These are phyloP conservation scores for Nyctanthes arbortristis DNA, from an alignment of 257 asterid species.

Conservation along the genomic window DNA sequence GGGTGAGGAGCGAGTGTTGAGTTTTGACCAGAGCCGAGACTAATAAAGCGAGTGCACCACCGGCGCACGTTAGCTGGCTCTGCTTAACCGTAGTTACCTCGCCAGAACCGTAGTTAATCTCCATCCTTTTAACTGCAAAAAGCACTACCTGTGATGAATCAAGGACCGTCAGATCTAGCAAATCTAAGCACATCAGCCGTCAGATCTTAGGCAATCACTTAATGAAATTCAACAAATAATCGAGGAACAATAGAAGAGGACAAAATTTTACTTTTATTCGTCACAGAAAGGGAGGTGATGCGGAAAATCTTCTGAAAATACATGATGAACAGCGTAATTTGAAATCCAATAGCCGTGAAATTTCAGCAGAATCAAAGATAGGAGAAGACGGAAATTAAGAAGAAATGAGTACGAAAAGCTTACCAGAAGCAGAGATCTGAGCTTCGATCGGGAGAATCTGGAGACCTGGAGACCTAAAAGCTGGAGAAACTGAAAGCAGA, in stretches of 20 bases:
- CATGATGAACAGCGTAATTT: background rate
- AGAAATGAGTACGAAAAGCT: conserved; percentile 8
- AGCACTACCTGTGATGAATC: background rate
- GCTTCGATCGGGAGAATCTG: conserved; percentile 39
- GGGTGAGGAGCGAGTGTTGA: conserved; percentile 37
- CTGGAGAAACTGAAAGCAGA: conserved; percentile 32
- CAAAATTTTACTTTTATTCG: background rate
- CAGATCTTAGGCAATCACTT: conserved; percentile 7
- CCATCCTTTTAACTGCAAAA: conserved; percentile 35
- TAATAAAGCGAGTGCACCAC: conserved; percentile 46
- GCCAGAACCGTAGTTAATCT: conserved; percentile 36
- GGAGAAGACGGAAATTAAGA: background rate
- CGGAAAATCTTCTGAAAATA: background rate
- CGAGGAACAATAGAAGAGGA: background rate
- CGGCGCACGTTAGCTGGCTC: conserved; percentile 43
- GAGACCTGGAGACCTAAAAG: conserved; percentile 25
- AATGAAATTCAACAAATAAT: background rate
- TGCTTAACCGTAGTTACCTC: conserved; percentile 28
- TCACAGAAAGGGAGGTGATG: background rate
- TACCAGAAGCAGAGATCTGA: conserved; percentile 49
- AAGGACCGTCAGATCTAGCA: conserved; percentile 32
- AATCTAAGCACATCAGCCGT: background rate
- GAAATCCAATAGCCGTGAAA: too few species aligned
- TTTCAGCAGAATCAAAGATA: too few species aligned
- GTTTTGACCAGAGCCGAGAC: conserved; percentile 48